Evolutionary conservation across 306 rosid genomes (phyloP), one percentile per base, ranked within the genome.

Genomic region (Amphicarpaea edgeworthii): DNA sequence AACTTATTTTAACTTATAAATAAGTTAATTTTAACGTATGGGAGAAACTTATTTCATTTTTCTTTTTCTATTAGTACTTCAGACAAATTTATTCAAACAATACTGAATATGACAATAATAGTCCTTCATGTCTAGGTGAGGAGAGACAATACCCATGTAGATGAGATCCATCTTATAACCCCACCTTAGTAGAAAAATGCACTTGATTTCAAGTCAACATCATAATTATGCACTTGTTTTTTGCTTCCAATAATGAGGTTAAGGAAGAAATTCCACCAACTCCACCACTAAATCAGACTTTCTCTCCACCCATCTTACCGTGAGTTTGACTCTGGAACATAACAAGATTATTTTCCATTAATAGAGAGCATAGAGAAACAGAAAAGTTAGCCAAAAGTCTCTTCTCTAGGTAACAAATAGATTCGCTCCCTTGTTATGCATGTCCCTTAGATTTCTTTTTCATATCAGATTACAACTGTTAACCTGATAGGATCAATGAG

Each of bases 181-280:
- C 60, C 65, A 58, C 65, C 11, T 6, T 26, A 12, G 15, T 30
- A 15, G 23, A 24, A 67, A n/a, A 68, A 45, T 17, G 3, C 9
- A 28, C 73, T n/a, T 26, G 21, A 24, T 43, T 45, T 24, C 58
- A 26, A n/a, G n/a, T 68, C 73, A 62, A n/a, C 47, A 47, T 68
- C 72, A 23, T 45, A 43, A 30, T 68, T 47, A n/a, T 26, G 10
- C 28, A 46, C 73, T 45, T 45, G 23, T 45, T 68, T 68, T 42
- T 68, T 24, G 14, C 42, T 2, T 45, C 73, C 21, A 46, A 5
- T 68, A 12, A 24, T 57, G 12, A 11, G 32, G 55, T 42, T 12
- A 47, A 66, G 71, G 72, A 67, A 23, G 71, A 66, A 66, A 21
- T 41, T 66, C 21, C 54, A 23, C 10, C 9, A 14, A 54, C 72